Base-by-base conservation (phyloP, 768 basidiomycete species). In the Tylopilus plumbeoviolaceoides region DNA sequence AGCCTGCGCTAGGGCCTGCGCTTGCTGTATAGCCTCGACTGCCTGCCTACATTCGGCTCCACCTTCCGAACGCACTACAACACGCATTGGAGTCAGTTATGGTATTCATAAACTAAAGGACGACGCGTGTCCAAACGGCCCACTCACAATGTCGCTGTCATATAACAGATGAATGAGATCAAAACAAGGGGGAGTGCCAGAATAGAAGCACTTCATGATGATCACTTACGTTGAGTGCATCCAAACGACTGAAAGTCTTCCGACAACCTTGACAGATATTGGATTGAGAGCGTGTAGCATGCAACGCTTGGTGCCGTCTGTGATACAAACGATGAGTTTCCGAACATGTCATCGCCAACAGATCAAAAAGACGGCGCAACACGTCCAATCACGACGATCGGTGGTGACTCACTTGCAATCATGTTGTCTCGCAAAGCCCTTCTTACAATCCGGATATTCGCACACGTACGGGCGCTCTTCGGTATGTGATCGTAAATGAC, bases 391-490 rank as follows among this genome's bases (percentile, higher is more conserved):
- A 27, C 18, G 15, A 27, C 23, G 57, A 62, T 62, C 60, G 47
- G 49, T 23, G 28, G 18, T 20, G 17, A 83, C 88, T 66, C 64
- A 89, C 87, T 97, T 97, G 89, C 93, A 95, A 67, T 98, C 94
- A 69, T 98, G 94, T 68, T 95, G 91, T 42, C 94, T 81, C 47
- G 94, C 94, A 67, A 97, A 95, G 23, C 91, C 88, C 68, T 97
- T 98, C 66, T 88, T 89, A 70, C 94, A 98, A 28, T 92, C 93
- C 12, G 91, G 89, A 81, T 89, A 94, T 54, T 91, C 87, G 69
- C 94, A 97, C 54, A 91, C 82, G 71, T 92, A 98, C 35, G 94
- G 94, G 50, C 93, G 79, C 72, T 97, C 93, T 69, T 95, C 93
- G 8, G 93, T 95, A 70, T 98, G 94, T 17, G 94, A 95, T 63